Conservation (phyloP, 352 stramenopile species). For the Paralagenidium karlingii region DNA sequence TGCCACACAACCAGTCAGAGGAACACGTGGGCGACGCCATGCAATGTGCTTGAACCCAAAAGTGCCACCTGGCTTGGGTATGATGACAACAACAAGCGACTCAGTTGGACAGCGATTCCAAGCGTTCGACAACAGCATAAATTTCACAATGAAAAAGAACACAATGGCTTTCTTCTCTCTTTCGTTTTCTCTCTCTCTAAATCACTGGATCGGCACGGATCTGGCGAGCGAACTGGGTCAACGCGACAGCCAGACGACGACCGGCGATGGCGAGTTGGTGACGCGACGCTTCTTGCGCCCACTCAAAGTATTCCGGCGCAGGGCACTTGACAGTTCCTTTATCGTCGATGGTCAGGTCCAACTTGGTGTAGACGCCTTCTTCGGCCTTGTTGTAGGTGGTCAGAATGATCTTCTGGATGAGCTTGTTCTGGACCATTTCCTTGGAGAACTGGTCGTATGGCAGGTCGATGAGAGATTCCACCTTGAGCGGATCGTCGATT, state of each 20-base stretch:
- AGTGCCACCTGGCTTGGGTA: too few relatives aligned
- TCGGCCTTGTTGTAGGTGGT: slow-evolving; percentile 30
- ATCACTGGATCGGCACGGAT: too few relatives aligned
- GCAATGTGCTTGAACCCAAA: too few relatives aligned
- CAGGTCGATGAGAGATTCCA: slow-evolving; percentile 21
- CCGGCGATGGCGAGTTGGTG: not conserved
- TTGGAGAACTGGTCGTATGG: slow-evolving; percentile 19
- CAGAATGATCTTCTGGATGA: slow-evolving; percentile 17
- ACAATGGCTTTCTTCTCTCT: too few relatives aligned
- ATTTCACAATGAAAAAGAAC: too few relatives aligned
- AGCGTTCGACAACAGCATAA: too few relatives aligned
- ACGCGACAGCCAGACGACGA: slow-evolving; percentile 1
- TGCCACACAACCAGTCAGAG: too few relatives aligned
- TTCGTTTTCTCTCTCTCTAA: too few relatives aligned
- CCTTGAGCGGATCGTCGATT: slow-evolving; percentile 21
- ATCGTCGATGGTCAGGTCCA: slow-evolving; percentile 16
- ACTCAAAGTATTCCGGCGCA: not conserved
- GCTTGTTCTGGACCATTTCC: slow-evolving; percentile 13
- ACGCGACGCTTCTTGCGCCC: not conserved
- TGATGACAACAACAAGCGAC: too few relatives aligned
- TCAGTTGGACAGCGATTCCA: too few relatives aligned
- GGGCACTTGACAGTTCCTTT: slow-evolving; percentile 1
- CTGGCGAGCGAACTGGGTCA: slow-evolving; percentile 1
- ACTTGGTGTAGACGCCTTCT: slow-evolving; percentile 18
- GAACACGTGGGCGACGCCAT: too few relatives aligned